Evolutionary conservation across 352 stramenopile genomes (phyloP), one percentile per base, ranked within the genome.

Genomic region (Blastocystis sp.): DNA sequence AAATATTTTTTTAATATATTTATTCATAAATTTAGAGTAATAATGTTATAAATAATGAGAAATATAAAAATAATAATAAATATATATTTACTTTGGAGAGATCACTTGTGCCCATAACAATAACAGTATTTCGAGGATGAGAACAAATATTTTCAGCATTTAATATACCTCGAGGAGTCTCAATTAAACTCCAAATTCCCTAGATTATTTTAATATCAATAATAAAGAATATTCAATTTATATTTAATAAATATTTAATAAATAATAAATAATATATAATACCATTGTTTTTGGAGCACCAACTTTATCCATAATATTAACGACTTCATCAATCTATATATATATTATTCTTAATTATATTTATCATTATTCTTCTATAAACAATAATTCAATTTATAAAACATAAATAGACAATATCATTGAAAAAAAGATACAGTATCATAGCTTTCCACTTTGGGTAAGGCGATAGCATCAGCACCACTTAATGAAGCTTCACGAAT

Each of bases 151-250:
- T 43, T 5, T 69, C 39, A 3, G 66, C 66, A 44, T 72, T 72
- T 25, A 72, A 34, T n/a, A 75, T 58, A 1, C 68, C 68, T 13
- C 42, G 39, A 31, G 70, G 65, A 7, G 70, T 75, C 49, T 75
- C 70, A 19, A 75, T 73, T 54, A 75, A 65, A 54, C 62, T 67
- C 70, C 70, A 75, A 21, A 75, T 69, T 28, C 54, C 52, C 52
- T 62, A 62, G 36, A 25, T 16, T n/a, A n/a, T n/a, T n/a, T n/a
- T n/a, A n/a, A n/a, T n/a, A n/a, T n/a, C n/a, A n/a, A n/a, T n/a
- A n/a, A n/a, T n/a, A n/a, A n/a, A n/a, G n/a, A n/a, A n/a, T n/a
- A n/a, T n/a, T n/a, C n/a, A n/a, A n/a, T n/a, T n/a, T n/a, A n/a
- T n/a, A n/a, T n/a, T n/a, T n/a, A n/a, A n/a, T n/a, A n/a, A n/a